A percentile compares a stretch with the other conserved stretches of the same genome.
phyloP scores from a whole-genome alignment of 495 filamentous ascomycete genomes.

The Staphylotrichum longicolle region DNA sequence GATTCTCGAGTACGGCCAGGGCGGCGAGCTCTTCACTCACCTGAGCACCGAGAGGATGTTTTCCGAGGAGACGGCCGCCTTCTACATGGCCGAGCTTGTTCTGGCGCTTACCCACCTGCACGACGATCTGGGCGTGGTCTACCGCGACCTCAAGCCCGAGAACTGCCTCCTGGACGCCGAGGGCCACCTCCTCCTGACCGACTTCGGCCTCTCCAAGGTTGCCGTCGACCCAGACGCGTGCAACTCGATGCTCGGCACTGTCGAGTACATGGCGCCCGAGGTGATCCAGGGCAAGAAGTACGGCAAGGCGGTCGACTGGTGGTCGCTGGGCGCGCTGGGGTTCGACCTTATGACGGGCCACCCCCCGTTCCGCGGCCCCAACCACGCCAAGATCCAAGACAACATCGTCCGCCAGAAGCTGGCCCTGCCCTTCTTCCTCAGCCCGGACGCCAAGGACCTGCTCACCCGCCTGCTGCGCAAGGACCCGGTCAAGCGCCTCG shows the following conservation, averaged over 20 bases:
- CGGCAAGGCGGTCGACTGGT: conserved; percentile 95
- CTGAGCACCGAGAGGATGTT: conserved; percentile 91
- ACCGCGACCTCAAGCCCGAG: conserved; percentile 95
- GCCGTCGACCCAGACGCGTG: conserved; percentile 79
- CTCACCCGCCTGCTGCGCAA: conserved; percentile 85
- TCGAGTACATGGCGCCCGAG: conserved; percentile 99
- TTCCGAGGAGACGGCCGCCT: conserved; percentile 77
- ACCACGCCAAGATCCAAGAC: conserved; percentile 86
- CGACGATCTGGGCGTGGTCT: conserved; percentile 85
- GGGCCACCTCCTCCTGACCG: conserved; percentile 90
- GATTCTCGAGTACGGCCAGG: conserved; percentile 97
- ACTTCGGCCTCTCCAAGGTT: conserved; percentile 96
- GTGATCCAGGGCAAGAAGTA: conserved; percentile 82
- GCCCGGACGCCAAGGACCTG: conserved; percentile 87
- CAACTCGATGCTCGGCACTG: conserved; percentile 84
- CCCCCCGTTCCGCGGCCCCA: conserved; percentile 85
- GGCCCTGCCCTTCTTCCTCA: conserved; percentile 78
- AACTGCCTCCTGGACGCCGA: conserved; percentile 92
- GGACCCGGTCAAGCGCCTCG: conserved; percentile 83
- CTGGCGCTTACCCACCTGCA: conserved; percentile 92
- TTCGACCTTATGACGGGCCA: conserved; percentile 88
- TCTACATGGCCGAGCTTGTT: conserved; percentile 98
- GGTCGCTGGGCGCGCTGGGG: conserved; percentile 90
- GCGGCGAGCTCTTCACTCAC: conserved; percentile 90
- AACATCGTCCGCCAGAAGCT: conserved; percentile 93